Percentiles rank a stretch among this genome's conserved stretches.
These are phyloP conservation scores for Fragilaria radians DNA, from an alignment of 108 stramenopile genomes.

Conservation along the genomic window DNA sequence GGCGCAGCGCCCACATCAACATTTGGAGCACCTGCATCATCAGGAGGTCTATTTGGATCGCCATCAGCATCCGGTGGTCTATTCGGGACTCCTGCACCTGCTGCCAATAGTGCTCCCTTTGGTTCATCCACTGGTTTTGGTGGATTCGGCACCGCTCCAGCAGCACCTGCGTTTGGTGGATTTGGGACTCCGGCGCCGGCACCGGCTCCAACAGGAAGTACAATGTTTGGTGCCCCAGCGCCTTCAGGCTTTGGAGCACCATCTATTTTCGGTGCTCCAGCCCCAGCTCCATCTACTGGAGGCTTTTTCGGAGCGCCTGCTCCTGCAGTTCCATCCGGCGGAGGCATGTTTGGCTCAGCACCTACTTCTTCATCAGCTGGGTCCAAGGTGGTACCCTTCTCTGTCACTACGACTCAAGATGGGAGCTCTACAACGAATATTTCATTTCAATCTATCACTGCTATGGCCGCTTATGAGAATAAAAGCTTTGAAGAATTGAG, in stretches of 20 bases:
- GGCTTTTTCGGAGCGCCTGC: conserved; percentile 47
- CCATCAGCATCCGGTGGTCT: conserved; percentile 13
- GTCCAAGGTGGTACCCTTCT: conserved; percentile 46
- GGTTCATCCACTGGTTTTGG: not conserved
- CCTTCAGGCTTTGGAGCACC: conserved; percentile 3
- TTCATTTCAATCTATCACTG: conserved; percentile 76
- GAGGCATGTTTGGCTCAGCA: conserved; percentile 31
- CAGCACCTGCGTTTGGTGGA: not conserved
- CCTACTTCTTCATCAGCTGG: conserved; percentile 28
- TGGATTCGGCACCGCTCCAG: conserved; percentile 8
- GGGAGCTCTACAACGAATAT: conserved; percentile 46
- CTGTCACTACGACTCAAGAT: conserved; percentile 48
- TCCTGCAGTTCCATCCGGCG: conserved; percentile 28
- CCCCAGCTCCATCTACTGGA: conserved; percentile 28
- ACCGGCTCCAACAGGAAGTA: conserved; percentile 3
- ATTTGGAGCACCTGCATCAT: conserved; percentile 31
- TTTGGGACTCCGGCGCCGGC: conserved; percentile 20
- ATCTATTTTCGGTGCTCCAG: conserved; percentile 22
- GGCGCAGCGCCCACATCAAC: conserved; percentile 20
- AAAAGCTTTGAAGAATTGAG: conserved; percentile 90
- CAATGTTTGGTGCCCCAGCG: conserved; percentile 40
- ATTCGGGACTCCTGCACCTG: conserved; percentile 41
- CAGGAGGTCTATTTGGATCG: conserved; percentile 2
- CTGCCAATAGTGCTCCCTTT: conserved; percentile 7
- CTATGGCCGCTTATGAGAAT: conserved; percentile 76